phyloP scores from a whole-genome alignment of 2,329 filamentous ascomycete species.

The Diplodia mutila region DNA sequence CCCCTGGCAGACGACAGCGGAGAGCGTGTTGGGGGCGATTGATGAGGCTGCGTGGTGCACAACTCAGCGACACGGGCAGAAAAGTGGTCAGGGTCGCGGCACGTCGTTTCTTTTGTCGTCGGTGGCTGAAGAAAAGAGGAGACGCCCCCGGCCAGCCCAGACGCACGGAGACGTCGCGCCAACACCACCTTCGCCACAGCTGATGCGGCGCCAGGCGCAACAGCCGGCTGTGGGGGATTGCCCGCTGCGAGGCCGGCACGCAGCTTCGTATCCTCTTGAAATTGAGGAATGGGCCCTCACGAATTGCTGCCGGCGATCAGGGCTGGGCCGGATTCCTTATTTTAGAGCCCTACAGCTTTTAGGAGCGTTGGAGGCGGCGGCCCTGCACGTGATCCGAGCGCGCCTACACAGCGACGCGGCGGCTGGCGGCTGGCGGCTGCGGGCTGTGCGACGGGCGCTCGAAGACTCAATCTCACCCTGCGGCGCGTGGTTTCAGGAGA shows the following conservation, averaged over 20 bases:
- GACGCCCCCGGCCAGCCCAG: slow-evolving; percentile 9
- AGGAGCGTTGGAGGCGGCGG: not conserved
- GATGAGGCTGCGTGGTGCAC: not conserved
- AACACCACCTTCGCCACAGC: slow-evolving; percentile 20
- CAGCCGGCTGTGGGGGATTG: slow-evolving; percentile 6
- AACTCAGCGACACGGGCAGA: not conserved
- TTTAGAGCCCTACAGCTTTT: slow-evolving; percentile 1
- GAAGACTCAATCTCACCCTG: slow-evolving; percentile 11
- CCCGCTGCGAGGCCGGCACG: not conserved
- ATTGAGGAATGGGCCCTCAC: slow-evolving; percentile 16
- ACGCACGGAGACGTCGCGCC: no score
- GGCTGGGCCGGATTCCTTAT: slow-evolving; percentile 15
- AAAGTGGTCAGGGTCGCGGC: not conserved
- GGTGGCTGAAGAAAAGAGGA: slow-evolving; percentile 24
- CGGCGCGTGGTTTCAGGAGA: slow-evolving; percentile 15
- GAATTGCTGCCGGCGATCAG: slow-evolving; percentile 13
- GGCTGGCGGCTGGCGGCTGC: not conserved
- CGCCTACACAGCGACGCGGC: not conserved
- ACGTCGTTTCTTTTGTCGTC: slow-evolving; percentile 1
- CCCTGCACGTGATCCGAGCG: slow-evolving; percentile 16
- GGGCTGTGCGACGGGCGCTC: slow-evolving; percentile 9
- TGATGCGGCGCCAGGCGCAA: slow-evolving; percentile 1
- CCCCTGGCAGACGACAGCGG: slow-evolving; percentile 10
- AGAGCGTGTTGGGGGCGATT: not conserved
- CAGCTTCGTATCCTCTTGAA: slow-evolving; percentile 7